Conservation (phyloP, 148 eudicot genomes). For the Selenicereus undatus region DNA sequence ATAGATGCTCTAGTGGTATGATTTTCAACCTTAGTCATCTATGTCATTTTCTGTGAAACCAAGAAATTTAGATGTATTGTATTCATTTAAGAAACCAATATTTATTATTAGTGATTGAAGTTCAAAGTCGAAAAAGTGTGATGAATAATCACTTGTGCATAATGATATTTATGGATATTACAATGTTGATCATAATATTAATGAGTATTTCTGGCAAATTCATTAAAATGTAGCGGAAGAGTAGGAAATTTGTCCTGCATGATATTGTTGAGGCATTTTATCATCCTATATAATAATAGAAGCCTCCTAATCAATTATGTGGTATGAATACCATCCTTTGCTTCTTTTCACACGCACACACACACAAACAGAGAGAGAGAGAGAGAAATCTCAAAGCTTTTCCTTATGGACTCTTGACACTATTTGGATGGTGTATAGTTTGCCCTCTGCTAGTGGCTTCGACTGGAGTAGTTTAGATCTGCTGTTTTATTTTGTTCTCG, state of each 20-base stretch:
- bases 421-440: no score
- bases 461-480: background rate
- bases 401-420: no score
- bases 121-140: background rate
- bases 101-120: background rate
- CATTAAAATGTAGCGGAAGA: background rate
- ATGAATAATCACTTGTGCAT: background rate
- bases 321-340: background rate
- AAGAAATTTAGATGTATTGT: background rate
- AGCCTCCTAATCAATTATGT: background rate
- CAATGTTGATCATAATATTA: background rate
- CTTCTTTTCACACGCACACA: background rate
- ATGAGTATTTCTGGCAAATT: background rate
- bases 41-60: background rate
- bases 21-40: constrained; percentile 10
- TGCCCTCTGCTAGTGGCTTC: background rate
- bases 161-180: background rate
- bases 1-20: constrained; percentile 98
- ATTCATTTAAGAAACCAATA: background rate
- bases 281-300: background rate
- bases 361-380: background rate
- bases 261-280: no score
- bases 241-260: background rate
- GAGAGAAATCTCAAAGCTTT: background rate
- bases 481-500: background rate